Evolutionary conservation across 1,284 basidiomycete species (phyloP).

Genomic region (Leccinum pachyderme): DNA sequence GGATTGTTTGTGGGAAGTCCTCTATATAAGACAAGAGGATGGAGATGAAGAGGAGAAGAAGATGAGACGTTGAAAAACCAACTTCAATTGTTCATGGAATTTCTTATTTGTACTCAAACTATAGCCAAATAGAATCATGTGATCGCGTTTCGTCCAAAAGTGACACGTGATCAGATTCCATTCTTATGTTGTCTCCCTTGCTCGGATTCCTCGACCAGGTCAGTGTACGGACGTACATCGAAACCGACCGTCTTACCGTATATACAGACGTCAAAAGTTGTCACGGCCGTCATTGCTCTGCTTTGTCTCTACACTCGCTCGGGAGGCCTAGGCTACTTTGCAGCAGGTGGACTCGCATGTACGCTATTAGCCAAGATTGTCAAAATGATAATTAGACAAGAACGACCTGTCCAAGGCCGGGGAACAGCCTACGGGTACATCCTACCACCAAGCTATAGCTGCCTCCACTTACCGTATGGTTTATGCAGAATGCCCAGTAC

Average conservation of each 20-base stretch:
- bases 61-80: conserved; percentile 33
- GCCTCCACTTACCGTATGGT: conserved; percentile 13
- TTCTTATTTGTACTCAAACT: conserved; percentile 31
- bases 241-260: conserved; percentile 10
- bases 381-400: conserved; percentile 68
- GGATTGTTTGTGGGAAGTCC: conserved; percentile 9
- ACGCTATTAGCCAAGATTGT: conserved; percentile 64
- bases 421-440: conserved; percentile 67
- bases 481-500: conserved; percentile 83
- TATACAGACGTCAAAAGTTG: conserved; percentile 34
- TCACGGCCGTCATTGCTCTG: conserved; percentile 57
- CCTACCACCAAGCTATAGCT: conserved; percentile 8
- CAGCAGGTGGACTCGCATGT: conserved; percentile 61
- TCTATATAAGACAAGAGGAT: conserved; percentile 21
- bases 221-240: neutral
- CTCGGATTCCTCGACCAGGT: conserved; percentile 36
- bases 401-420: conserved; percentile 56
- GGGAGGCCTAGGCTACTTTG: conserved; percentile 68
- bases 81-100: conserved; percentile 28
- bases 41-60: conserved; percentile 12
- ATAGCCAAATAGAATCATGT: conserved; percentile 33
- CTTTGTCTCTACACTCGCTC: conserved; percentile 67
- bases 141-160: conserved; percentile 30
- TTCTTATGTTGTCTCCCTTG: conserved; percentile 17
- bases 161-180: conserved; percentile 16